Evolutionary conservation across 768 basidiomycete species (phyloP), one percentile per base, ranked within the genome.

Genomic region (Termitomyces sp.): DNA sequence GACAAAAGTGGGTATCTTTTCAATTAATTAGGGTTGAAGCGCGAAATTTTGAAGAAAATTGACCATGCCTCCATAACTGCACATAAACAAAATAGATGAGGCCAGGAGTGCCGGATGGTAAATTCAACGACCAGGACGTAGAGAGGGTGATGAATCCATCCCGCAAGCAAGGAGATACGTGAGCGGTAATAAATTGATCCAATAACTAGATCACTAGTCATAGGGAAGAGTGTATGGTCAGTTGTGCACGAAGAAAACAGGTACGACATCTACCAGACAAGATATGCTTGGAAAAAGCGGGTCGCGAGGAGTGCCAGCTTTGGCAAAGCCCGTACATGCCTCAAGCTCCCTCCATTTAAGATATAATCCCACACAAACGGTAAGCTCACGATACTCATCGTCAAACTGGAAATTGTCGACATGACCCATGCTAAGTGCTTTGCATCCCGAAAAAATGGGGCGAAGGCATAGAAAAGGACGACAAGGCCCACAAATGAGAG

Each of bases 1-100:
- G 39, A 84, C 64, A 63, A 85, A 80, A 0, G 85, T 87, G 7
- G 85, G 85, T 33, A 85, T 69, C 80, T 82, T 58, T 2, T 44
- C 39, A 24, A 64, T 61, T 80, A 0, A 71, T 69, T 2, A 81
- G 80, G 52, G 39, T 58, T 22, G 13, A 57, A 22, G 52, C 18
- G 9, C 12, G 32, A 32, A 44, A 28, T 4, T 20, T 4, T 12
- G 13, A 8, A 3, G 1, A 2, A 24, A 28, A 32, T 39, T 12
- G 32, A 32, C n/a, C 70, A 28, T 62, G 74, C 78, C 75, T 85
- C 84, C 84, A 85, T 83, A 22, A 79, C 60, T 0, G 76, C 74
- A 28, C 70, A 73, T 15, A 83, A 68, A 28, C 75, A 71, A 67
- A 86, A 85, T 15, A 83, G 68, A 32, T 78, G 76, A 3, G 76